Base-by-base conservation (phyloP, 331 rosid genomes). In the Erythrophleum ivorense region DNA sequence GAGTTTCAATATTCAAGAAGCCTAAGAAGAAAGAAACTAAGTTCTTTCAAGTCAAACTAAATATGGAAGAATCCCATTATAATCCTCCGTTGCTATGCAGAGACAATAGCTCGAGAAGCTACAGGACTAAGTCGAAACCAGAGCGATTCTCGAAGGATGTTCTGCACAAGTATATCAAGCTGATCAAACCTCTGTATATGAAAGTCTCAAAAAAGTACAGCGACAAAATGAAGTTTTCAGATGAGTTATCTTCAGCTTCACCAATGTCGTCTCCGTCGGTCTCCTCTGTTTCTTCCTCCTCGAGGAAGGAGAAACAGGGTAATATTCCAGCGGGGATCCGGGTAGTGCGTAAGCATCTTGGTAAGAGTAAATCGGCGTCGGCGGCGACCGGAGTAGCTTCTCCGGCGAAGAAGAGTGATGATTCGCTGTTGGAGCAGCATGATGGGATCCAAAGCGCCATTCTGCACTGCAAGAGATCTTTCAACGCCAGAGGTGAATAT, bases 401-500 rank as follows among this genome's bases (percentile, higher is more conserved):
- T 34, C 84, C 90, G 74, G 85, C 76, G 69, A 88, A 82, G n/a
- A 86, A 88, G 82, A 87, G 89, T 71, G 94, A 93, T 66, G 99
- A 95, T 73, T 88, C 99, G 63, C 81, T 91, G 74, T 71, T 80
- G 83, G 88, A 82, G 76, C 98, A 95, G 24, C 73, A 91, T 66
- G 98, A 93, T 85, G 99, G 97, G 31, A 95, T 95, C 16, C 97
- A 95, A 80, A 85, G 99, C 62, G 99, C 99, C 76, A 95, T 95
- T 71, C 84, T 95, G 31, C 98, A 95, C 72, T 95, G 99, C 94
- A 95, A 95, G 80, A 87, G 86, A 48, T 95, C 99, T 8, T 90
- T 88, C 64, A 89, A 88, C 46, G 83, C 91, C 2, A 87, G 93
- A 91, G 99, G 99, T 88, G 71, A 9, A 10, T 6, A 46, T 45